Conservation (phyloP, 805 yeast species). For the Spathaspora sp. region DNA sequence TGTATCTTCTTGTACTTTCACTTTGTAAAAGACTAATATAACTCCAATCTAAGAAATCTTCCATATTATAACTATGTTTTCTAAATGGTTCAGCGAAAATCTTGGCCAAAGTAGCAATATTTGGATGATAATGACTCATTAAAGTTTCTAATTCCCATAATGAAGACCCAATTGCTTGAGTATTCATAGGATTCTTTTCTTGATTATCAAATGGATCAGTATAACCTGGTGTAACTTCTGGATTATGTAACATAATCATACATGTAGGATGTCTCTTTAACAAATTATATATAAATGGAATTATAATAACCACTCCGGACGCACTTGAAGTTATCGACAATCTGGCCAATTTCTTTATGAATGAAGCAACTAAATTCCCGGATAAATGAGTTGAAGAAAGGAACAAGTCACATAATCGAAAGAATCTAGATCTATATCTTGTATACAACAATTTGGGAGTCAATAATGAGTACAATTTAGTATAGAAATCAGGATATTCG, state of each 20-base stretch:
- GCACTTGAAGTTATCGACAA: slow-evolving; percentile 78
- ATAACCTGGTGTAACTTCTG: slow-evolving; percentile 22
- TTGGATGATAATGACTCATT: slow-evolving; percentile 88
- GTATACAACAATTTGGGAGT: slow-evolving; percentile 75
- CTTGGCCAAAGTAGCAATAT: slow-evolving; percentile 86
- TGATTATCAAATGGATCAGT: slow-evolving; percentile 63
- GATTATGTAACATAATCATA: slow-evolving; percentile 78
- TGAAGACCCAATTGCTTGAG: slow-evolving; percentile 80
- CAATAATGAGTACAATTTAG: slow-evolving; percentile 75
- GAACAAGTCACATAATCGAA: slow-evolving; percentile 82
- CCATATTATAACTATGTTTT: slow-evolving; percentile 83
- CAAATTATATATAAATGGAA: slow-evolving; percentile 90
- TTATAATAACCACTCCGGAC: slow-evolving; percentile 77
- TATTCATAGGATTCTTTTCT: slow-evolving; percentile 72
- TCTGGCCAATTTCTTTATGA: slow-evolving; percentile 78
- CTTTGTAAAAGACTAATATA: slow-evolving; percentile 62
- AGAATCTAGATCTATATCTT: slow-evolving; percentile 79
- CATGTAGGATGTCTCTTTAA: slow-evolving; percentile 91
- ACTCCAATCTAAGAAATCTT: slow-evolving; percentile 92
- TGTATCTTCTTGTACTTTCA: slow-evolving; percentile 61
- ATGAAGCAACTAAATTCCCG: slow-evolving; percentile 78
- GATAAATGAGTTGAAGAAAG: slow-evolving; percentile 85
- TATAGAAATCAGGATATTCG: slow-evolving; percentile 88
- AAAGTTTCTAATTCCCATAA: slow-evolving; percentile 87
- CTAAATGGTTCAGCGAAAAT: slow-evolving; percentile 87